Percentiles rank a stretch among this genome's conserved stretches.
These are phyloP conservation scores for Microascus cirrosus DNA, from an alignment of 2,329 filamentous ascomycete species.

Conservation along the genomic window DNA sequence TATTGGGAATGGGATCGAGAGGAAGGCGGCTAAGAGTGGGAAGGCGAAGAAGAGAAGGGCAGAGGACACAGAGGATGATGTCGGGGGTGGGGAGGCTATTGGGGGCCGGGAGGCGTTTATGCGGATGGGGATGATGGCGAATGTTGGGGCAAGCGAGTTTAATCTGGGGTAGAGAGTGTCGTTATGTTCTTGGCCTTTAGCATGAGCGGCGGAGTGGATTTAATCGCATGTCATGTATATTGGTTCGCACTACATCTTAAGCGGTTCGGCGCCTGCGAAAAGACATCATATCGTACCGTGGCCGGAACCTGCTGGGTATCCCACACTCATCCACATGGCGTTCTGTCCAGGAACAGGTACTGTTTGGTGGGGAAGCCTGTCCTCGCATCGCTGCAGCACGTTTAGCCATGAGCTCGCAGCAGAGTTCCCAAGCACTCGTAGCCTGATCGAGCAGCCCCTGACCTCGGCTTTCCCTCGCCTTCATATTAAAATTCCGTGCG, in stretches of 20 bases:
- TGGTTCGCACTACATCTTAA: background rate
- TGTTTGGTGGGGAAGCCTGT: no score
- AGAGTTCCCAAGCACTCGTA: no score
- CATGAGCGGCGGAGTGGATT: background rate
- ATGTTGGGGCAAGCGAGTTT: conserved; percentile 54
- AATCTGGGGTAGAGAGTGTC: conserved; percentile 43
- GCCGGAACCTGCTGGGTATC: background rate
- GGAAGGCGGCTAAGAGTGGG: conserved; percentile 25
- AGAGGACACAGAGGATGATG: conserved; percentile 18
- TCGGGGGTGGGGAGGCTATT: conserved; percentile 26
- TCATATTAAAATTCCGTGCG: no score
- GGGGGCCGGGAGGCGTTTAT: conserved; percentile 33
- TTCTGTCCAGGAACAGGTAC: background rate
- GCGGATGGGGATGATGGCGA: conserved; percentile 55
- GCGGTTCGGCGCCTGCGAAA: background rate
- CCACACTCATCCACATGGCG: background rate
- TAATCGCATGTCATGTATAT: background rate
- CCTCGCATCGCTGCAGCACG: no score
- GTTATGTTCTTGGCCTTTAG: background rate
- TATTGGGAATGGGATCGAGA: conserved; percentile 52
- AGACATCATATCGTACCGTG: background rate
- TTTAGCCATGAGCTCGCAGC: no score
- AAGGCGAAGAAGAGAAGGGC: conserved; percentile 12
- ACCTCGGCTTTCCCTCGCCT: no score
- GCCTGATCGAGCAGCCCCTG: no score